Evolutionary conservation across 225 moss, liverwort and hornwort species (phyloP).

Genomic region (Bryoerythrophyllum caledonicum): DNA sequence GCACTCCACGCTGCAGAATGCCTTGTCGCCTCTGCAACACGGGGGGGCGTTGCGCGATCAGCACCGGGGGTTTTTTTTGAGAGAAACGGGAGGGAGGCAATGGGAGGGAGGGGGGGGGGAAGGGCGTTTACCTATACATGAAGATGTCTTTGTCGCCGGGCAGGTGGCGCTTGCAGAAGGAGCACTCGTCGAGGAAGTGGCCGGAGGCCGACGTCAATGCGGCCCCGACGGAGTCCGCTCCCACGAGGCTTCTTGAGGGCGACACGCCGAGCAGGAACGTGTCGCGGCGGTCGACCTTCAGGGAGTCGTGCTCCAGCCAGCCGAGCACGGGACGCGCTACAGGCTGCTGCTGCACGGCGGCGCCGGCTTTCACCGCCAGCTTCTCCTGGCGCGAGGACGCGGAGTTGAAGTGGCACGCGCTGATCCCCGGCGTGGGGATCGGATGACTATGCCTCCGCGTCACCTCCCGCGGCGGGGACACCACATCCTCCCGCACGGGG

Average conservation of each 20-base stretch:
- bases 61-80: too few species aligned
- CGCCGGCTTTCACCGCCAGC: too few species aligned
- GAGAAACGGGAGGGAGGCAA: too few species aligned
- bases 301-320: slow-evolving; percentile 39
- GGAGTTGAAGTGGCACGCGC: slow-evolving; percentile 8
- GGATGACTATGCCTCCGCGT: slow-evolving; percentile 46
- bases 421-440: slow-evolving; percentile 36
- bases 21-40: slow-evolving; percentile 73
- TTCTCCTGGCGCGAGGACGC: neutral
- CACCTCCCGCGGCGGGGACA: slow-evolving; percentile 5
- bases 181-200: slow-evolving; percentile 81
- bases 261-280: slow-evolving; percentile 20
- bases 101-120: too few species aligned
- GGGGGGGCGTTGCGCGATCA: too few species aligned
- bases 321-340: neutral
- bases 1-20: slow-evolving; percentile 93
- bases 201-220: slow-evolving; percentile 25
- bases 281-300: slow-evolving; percentile 48
- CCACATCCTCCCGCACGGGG: slow-evolving; percentile 28
- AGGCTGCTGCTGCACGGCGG: neutral
- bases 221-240: neutral
- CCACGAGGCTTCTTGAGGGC: slow-evolving; percentile 7
- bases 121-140: slow-evolving; percentile 70
- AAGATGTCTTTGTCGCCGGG: slow-evolving; percentile 81
- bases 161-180: slow-evolving; percentile 71